phyloP scores from a whole-genome alignment of 257 asterid genomes.

The Plantago ovata region DNA sequence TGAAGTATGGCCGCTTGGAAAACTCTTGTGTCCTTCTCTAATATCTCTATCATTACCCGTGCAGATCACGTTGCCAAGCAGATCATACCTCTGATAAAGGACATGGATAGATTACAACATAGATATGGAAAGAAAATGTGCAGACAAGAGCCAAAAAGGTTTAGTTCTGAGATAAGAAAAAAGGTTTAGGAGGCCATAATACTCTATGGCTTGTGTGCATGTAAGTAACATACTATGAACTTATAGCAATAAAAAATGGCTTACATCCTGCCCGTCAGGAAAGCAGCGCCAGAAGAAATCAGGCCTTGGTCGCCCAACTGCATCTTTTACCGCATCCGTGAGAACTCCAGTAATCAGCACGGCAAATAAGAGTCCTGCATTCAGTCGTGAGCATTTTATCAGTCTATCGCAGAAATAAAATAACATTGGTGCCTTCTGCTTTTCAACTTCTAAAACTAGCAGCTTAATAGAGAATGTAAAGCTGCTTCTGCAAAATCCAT shows the following conservation, averaged over 20 bases:
- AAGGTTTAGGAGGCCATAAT: too few relatives aligned
- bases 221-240: too few relatives aligned
- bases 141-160: neutral
- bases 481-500: too few relatives aligned
- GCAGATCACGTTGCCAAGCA: constrained; percentile 64
- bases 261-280: constrained; percentile 77
- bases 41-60: constrained; percentile 60
- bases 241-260: constrained; percentile 7
- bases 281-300: constrained; percentile 93
- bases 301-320: constrained; percentile 84
- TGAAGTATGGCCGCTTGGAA: constrained; percentile 90
- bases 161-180: constrained; percentile 1
- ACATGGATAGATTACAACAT: neutral
- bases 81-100: constrained; percentile 44
- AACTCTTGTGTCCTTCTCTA: constrained; percentile 91
- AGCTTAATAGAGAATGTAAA: too few relatives aligned
- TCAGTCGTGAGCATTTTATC: constrained; percentile 11
- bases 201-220: too few relatives aligned
- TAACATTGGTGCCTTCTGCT: too few relatives aligned
- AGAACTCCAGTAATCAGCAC: constrained; percentile 72
- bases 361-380: constrained; percentile 68
- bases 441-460: too few relatives aligned
- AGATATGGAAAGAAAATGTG: neutral
- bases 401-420: constrained; percentile 7
- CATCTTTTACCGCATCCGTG: constrained; percentile 79